These are phyloP conservation scores for Zygotorulaspora danielsina DNA, from an alignment of 805 yeast species.

Conservation along the genomic window DNA sequence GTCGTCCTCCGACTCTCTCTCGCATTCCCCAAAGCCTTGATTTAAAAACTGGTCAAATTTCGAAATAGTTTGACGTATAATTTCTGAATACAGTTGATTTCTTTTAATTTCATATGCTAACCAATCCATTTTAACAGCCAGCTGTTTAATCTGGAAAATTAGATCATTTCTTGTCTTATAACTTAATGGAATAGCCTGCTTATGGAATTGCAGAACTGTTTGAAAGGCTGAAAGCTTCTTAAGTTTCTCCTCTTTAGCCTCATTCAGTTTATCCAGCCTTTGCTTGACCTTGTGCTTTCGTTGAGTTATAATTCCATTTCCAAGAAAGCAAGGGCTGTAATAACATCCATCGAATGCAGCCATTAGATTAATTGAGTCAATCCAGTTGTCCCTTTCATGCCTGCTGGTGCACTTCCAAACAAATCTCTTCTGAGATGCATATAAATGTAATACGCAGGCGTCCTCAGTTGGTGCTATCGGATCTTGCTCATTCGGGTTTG, in stretches of 20 bases:
- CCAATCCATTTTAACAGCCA: conserved; percentile 54
- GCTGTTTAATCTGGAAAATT: conserved; percentile 41
- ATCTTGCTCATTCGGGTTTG: conserved; percentile 19
- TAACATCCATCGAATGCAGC: conserved; percentile 27
- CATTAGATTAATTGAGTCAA: conserved; percentile 38
- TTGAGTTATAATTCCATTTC: conserved; percentile 30
- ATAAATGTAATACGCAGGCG: conserved; percentile 39
- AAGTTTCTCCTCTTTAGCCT: conserved; percentile 35
- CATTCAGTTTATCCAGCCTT: conserved; percentile 36
- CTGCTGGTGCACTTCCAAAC: conserved; percentile 41
- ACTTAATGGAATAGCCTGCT: conserved; percentile 51
- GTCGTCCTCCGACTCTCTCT: conserved; percentile 4
- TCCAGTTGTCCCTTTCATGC: conserved; percentile 57
- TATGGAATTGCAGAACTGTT: conserved; percentile 38
- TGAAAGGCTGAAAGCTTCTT: conserved; percentile 39
- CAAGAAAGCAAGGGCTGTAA: conserved; percentile 24
- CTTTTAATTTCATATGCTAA: conserved; percentile 51
- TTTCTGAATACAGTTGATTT: conserved; percentile 39
- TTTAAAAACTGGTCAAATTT: conserved; percentile 4
- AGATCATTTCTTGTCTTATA: conserved; percentile 49
- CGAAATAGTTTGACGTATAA: conserved; percentile 21
- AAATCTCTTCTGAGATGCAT: conserved; percentile 40
- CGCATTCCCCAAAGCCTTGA: background rate
- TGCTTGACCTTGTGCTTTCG: conserved; percentile 31
- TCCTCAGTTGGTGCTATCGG: conserved; percentile 24